Conservation (phyloP, 768 basidiomycete species). For the Kondoa subrosea region DNA sequence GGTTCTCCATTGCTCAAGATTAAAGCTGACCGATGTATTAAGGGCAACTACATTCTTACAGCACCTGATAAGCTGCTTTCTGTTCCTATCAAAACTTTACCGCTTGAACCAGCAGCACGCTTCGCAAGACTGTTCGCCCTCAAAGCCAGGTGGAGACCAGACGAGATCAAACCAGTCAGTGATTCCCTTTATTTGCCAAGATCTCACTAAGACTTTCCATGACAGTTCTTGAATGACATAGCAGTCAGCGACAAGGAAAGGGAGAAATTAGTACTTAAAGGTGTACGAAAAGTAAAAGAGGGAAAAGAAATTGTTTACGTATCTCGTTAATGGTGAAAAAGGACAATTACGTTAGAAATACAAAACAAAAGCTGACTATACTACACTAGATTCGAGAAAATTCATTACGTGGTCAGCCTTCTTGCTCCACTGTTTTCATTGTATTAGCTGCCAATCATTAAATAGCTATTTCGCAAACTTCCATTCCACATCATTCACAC, state of each 20-base stretch:
- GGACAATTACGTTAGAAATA: neutral
- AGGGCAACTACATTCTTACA: constrained; percentile 62
- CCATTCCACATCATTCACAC: no score
- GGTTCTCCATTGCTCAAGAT: constrained; percentile 6
- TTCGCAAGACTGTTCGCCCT: constrained; percentile 72
- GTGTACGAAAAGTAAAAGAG: constrained; percentile 60
- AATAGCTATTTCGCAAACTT: no score
- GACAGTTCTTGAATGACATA: constrained; percentile 69
- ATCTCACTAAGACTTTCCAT: constrained; percentile 44
- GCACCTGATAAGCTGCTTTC: constrained; percentile 40
- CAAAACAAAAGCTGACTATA: no score
- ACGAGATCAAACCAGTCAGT: constrained; percentile 41
- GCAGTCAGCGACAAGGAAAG: constrained; percentile 69
- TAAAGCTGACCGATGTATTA: neutral
- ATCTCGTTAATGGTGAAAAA: constrained; percentile 1
- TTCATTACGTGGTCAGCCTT: no score
- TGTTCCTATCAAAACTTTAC: constrained; percentile 58
- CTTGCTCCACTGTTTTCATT: no score
- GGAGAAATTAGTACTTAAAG: constrained; percentile 73
- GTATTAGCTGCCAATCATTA: no score
- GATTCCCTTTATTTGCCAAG: neutral
- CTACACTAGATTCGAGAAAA: no score
- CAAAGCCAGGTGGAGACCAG: constrained; percentile 29
- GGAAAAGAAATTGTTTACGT: constrained; percentile 36
- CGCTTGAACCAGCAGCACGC: constrained; percentile 57